A percentile compares a stretch with the other conserved stretches of the same genome.
Evolutionary conservation across 768 basidiomycete species (phyloP).

Genomic region (Hericium erinaceus): DNA sequence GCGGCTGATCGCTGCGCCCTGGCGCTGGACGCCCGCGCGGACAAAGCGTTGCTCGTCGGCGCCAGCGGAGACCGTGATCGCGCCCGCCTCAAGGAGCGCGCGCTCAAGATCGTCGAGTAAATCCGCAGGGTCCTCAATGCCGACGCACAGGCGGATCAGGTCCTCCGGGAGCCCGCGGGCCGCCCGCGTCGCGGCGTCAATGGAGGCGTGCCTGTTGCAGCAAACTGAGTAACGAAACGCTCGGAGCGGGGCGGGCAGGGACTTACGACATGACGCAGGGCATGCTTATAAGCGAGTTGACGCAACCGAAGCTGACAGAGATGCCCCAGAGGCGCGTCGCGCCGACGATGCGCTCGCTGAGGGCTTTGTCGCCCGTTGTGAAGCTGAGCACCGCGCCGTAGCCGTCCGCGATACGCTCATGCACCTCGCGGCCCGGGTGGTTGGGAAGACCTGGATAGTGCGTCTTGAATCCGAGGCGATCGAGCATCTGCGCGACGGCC

Average conservation of each 20-base stretch:
- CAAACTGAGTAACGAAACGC: slow-evolving; percentile 1
- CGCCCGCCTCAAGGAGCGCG: slow-evolving; percentile 86
- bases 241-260: neutral
- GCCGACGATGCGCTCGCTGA: slow-evolving; percentile 90
- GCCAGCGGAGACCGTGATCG: slow-evolving; percentile 52
- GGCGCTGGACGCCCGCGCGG: slow-evolving; percentile 27
- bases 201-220: slow-evolving; percentile 79
- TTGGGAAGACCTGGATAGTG: slow-evolving; percentile 84
- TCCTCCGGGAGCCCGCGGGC: slow-evolving; percentile 97
- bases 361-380: slow-evolving; percentile 80
- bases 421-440: slow-evolving; percentile 83
- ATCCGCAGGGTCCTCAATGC: slow-evolving; percentile 92
- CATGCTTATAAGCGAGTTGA: slow-evolving; percentile 98
- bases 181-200: slow-evolving; percentile 91
- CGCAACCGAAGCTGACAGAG: slow-evolving; percentile 95
- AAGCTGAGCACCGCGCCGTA: slow-evolving; percentile 93
- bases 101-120: slow-evolving; percentile 92
- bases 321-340: slow-evolving; percentile 94
- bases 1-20: slow-evolving; percentile 32
- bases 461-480: slow-evolving; percentile 78
- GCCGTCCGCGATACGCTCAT: slow-evolving; percentile 83
- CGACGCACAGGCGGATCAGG: slow-evolving; percentile 94
- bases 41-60: slow-evolving; percentile 41
- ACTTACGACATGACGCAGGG: slow-evolving; percentile 99
- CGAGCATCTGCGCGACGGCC: slow-evolving; percentile 79